A percentile compares a stretch with the other conserved stretches of the same genome.
phyloP scores from a whole-genome alignment of 2,329 filamentous ascomycete genomes.

The Pseudogymnoascus sp. region DNA sequence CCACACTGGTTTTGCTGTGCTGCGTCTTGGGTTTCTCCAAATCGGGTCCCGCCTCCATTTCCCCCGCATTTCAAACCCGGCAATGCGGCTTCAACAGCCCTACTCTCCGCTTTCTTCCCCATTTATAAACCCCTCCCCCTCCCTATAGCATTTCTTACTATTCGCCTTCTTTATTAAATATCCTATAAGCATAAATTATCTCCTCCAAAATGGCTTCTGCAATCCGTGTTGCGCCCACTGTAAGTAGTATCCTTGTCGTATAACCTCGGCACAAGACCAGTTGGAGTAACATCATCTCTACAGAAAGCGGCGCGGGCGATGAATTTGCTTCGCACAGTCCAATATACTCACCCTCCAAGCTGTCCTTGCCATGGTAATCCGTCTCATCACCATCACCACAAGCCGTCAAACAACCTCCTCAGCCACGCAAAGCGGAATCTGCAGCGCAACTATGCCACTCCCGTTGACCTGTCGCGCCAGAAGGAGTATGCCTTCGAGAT shows the following conservation, averaged over 20 bases:
- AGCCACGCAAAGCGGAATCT: slow-evolving; percentile 41
- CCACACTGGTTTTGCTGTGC: background rate
- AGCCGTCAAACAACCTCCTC: slow-evolving; percentile 32
- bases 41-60: background rate
- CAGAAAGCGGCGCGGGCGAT: slow-evolving; percentile 56
- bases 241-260: background rate
- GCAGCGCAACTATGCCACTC: slow-evolving; percentile 60
- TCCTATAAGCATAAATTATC: background rate
- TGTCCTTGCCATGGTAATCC: slow-evolving; percentile 94
- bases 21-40: background rate
- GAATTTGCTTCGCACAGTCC: slow-evolving; percentile 77
- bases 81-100: background rate
- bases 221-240: slow-evolving; percentile 7
- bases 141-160: background rate
- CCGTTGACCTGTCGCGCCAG: slow-evolving; percentile 60
- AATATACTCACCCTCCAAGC: slow-evolving; percentile 77
- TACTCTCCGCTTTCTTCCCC: background rate
- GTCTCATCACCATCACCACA: slow-evolving; percentile 58
- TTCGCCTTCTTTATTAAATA: background rate
- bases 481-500: slow-evolving; percentile 99
- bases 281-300: slow-evolving; percentile 10
- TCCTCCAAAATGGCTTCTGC: background rate
- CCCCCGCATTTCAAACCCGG: slow-evolving; percentile 7
- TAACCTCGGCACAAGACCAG: background rate
- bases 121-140: slow-evolving; percentile 8